Percentiles rank a stretch among this genome's conserved stretches.
Conservation (phyloP, 139 green algal genomes). For the Zygnema circumcarinatum region DNA sequence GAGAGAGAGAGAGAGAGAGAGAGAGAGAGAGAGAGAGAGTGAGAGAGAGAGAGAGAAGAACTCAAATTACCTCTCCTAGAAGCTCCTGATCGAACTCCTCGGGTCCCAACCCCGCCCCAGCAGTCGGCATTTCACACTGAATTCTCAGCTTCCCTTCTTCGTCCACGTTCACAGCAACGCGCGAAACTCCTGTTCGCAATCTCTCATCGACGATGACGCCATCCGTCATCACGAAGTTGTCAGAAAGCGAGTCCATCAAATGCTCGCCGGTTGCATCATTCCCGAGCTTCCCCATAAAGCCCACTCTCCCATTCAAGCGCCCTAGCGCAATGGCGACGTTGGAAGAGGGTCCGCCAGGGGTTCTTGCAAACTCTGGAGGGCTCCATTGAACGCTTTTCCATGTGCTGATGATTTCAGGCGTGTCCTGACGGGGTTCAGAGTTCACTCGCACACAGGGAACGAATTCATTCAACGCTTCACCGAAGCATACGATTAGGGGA, state of each 20-base stretch:
- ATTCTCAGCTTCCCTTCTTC: not conserved
- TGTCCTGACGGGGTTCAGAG: not conserved
- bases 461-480: conserved; percentile 29
- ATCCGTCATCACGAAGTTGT: conserved; percentile 15
- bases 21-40: conserved; percentile 12
- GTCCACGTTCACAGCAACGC: not conserved
- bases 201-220: conserved; percentile 1
- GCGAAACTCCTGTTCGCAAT: not conserved
- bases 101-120: not conserved
- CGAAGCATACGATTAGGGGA: conserved; percentile 27
- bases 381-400: conserved; percentile 37
- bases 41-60: conserved; percentile 37
- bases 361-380: conserved; percentile 27
- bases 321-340: conserved; percentile 31
- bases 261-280: conserved; percentile 1
- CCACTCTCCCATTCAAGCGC: conserved; percentile 11
- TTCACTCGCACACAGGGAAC: conserved; percentile 14
- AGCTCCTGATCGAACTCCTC: not conserved
- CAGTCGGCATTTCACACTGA: not conserved
- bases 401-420: conserved; percentile 5
- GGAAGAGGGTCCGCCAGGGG: conserved; percentile 29
- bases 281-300: conserved; percentile 24
- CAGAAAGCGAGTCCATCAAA: not conserved
- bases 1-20: conserved; percentile 33
- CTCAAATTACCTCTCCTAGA: not conserved